Evolutionary conservation across 257 asterid genomes (phyloP), one percentile per base, ranked within the genome.

Genomic region (Ilex asprella): DNA sequence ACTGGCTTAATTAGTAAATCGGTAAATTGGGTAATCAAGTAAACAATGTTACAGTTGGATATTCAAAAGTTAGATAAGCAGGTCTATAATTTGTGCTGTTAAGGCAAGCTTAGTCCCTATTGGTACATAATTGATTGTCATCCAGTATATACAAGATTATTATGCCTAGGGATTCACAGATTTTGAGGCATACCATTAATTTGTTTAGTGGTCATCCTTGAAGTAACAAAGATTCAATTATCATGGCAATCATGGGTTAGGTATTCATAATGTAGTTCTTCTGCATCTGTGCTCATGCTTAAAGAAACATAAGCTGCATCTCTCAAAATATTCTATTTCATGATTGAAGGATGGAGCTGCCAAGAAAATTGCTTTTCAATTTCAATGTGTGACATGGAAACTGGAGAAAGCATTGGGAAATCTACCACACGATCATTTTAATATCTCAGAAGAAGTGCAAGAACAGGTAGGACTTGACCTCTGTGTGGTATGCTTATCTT

Each of bases 361-460:
- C 16, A 82, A 87, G 87, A 92, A 86, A 71, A 56, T 83, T 30
- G 43, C 66, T 29, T 85, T 86, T 54, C 97, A 83, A 63, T 92
- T 89, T 75, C 97, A 86, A 71, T 84, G 86, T 53, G 94, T 92
- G 74, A 89, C 97, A 0, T 83, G 88, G 92, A 88, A 85, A 71
- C 65, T 92, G 81, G 96, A 82, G 86, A 89, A 86, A 69, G 85
- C 91, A 3, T 64, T 92, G 64, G 76, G 72, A 30, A 77, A 68
- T 76, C 57, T 92, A 56, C 91, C 95, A 15, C 82, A 71, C 54
- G 83, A 72, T 63, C 82, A 85, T 53, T 80, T 86, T 62, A 91
- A 92, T 43, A 75, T 89, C 70, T 86, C 99, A 16, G 97, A 92
- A 77, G 99, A 92, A 84, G 97, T 92, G 21, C 82, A 76, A 61